Evolutionary conservation across 495 filamentous ascomycete species (phyloP), one percentile per base, ranked within the genome.

Genomic region (Xylaria flabelliformis): DNA sequence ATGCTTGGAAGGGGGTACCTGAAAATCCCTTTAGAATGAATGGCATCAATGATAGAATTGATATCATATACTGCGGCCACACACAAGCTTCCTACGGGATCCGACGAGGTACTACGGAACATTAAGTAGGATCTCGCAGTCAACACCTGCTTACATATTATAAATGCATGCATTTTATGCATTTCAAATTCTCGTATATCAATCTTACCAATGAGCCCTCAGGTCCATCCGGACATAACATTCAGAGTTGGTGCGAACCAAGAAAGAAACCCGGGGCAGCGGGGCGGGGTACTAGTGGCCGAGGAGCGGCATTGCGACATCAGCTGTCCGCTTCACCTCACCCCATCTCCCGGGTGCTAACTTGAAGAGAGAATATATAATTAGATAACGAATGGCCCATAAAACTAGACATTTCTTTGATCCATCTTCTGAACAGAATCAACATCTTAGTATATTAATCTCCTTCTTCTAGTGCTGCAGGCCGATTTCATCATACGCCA

Each of bases 271-370:
- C 58, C 58, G 58, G 58, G 58, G 39, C 21, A 8, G 7, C 34
- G 4, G 34, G 55, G 58, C 58, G 58, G 58, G 58, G 58, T 61
- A 61, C 34, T 39, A 34, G 64, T 13, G 46, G 62, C 55, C 76
- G 76, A 78, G 69, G 69, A 78, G 61, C 77, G 77, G 77, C 44
- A 78, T 78, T 74, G 74, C 77, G 77, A 75, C 73, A 78, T 78
- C 71, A 70, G 51, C 71, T 72, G n/a, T 71, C 56, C 61, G 73
- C 74, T 72, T 70, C 36, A 56, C 72, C 74, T 70, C 42, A 56
- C 72, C 71, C 61, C 46, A 68, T 72, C 72, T 74, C 69, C 58
- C 74, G 67, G 15, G 32, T 50, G 59, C 15, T 19, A 34, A 10
- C 53, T 26, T 9, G 17, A 26, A 56, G 9, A 4, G 24, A 26